Evolutionary conservation across 2,329 filamentous ascomycete genomes (phyloP).

Genomic region (Immersiporthe knoxdaviesiana): DNA sequence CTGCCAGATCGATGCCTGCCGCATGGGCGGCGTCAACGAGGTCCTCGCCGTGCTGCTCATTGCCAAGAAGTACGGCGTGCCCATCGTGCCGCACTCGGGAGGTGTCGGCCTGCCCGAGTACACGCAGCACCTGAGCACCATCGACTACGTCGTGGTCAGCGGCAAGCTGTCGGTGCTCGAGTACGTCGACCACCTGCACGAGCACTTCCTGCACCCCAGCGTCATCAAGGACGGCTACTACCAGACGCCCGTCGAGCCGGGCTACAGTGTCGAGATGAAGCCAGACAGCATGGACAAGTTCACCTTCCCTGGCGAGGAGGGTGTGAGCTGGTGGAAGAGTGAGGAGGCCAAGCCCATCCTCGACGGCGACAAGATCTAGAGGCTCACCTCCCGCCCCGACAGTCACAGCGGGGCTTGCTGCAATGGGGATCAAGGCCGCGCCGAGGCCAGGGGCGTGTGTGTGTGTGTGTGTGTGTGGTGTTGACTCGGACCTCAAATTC

Average conservation of each 20-base stretch:
- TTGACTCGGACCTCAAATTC: background rate
- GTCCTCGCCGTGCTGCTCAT: slow-evolving; percentile 88
- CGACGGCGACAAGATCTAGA: slow-evolving; percentile 60
- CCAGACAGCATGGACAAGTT: slow-evolving; percentile 80
- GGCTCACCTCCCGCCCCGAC: background rate
- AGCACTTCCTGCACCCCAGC: slow-evolving; percentile 85
- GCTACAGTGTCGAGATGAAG: slow-evolving; percentile 96
- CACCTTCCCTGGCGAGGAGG: slow-evolving; percentile 74
- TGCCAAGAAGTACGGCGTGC: slow-evolving; percentile 77
- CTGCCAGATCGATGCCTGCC: slow-evolving; percentile 88
- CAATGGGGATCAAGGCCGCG: background rate
- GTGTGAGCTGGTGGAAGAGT: slow-evolving; percentile 83
- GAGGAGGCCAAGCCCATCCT: slow-evolving; percentile 78
- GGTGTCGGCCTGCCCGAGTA: slow-evolving; percentile 92
- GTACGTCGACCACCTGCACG: slow-evolving; percentile 91
- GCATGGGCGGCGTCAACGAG: slow-evolving; percentile 88
- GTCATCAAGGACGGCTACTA: slow-evolving; percentile 85
- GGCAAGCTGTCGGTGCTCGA: slow-evolving; percentile 83
- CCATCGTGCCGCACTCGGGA: slow-evolving; percentile 86
- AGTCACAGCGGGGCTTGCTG: background rate
- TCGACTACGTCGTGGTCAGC: slow-evolving; percentile 87
- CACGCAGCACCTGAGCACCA: slow-evolving; percentile 88
- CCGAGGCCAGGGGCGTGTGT: slow-evolving; percentile 1
- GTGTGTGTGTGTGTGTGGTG: slow-evolving; percentile 27
- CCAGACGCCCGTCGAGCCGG: slow-evolving; percentile 79